Percentiles rank a stretch among this genome's conserved stretches.
These are phyloP conservation scores for Chrysanthemum lavandulifolium DNA, from an alignment of 129 eudicot species.

Conservation along the genomic window DNA sequence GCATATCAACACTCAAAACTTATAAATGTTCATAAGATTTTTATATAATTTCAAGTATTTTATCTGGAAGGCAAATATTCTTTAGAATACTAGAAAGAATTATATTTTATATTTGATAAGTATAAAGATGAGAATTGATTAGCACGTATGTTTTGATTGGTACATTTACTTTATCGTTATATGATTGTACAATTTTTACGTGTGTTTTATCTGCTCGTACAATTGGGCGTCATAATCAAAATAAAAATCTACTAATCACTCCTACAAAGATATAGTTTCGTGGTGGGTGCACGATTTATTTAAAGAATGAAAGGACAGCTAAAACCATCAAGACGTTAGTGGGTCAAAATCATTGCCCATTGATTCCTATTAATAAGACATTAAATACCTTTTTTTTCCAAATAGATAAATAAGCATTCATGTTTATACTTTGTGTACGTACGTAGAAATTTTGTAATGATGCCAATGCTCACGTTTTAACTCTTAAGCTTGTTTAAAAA, in stretches of 20 bases:
- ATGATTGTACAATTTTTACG: too few relatives aligned
- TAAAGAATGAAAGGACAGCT: conserved; percentile 29
- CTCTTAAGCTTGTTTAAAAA: background rate
- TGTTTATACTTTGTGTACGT: background rate
- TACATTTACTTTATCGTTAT: too few relatives aligned
- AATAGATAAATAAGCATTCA: background rate
- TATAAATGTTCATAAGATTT: too few relatives aligned
- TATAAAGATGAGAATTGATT: too few relatives aligned
- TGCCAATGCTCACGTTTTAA: background rate
- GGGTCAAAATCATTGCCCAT: conserved; percentile 28
- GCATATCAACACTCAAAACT: too few relatives aligned
- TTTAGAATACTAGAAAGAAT: too few relatives aligned
- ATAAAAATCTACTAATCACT: too few relatives aligned
- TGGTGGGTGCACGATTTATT: conserved; percentile 20
- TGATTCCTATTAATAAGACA: conserved; percentile 23
- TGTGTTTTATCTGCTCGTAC: background rate
- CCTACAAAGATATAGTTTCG: conserved; percentile 2
- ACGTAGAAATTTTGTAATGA: background rate
- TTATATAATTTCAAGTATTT: too few relatives aligned
- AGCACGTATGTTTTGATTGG: too few relatives aligned
- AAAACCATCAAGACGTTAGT: conserved; percentile 25
- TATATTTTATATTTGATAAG: too few relatives aligned
- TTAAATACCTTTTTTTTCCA: conserved; percentile 20
- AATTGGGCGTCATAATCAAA: background rate
- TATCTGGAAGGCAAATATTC: too few relatives aligned